A percentile compares a stretch with the other conserved stretches of the same genome.
phyloP scores from a whole-genome alignment of 306 rosid genomes.

The Psophocarpus tetragonolobus region DNA sequence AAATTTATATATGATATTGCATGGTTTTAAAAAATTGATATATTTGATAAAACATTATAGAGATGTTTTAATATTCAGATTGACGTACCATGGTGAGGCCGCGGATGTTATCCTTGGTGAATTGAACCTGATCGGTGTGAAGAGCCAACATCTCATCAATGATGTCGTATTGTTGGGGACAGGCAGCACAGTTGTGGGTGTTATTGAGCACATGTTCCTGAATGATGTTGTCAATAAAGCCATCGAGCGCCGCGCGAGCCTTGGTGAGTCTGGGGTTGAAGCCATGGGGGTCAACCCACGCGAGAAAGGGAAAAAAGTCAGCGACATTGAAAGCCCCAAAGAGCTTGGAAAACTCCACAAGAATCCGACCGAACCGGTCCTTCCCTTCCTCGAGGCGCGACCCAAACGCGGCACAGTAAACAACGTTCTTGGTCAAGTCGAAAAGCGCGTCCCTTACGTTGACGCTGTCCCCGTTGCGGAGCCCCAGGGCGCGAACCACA shows the following conservation, averaged over 20 bases:
- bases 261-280: conserved; percentile 61
- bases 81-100: too few relatives aligned
- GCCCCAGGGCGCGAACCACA: conserved; percentile 7
- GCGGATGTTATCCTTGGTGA: too few relatives aligned
- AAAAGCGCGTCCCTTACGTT: conserved; percentile 68
- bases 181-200: too few relatives aligned
- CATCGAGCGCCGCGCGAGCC: conserved; percentile 60
- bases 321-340: conserved; percentile 76
- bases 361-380: conserved; percentile 61
- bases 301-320: conserved; percentile 58
- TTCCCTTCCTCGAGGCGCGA: conserved; percentile 52
- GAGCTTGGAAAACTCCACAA: conserved; percentile 74
- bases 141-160: conserved; percentile 73
- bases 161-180: conserved; percentile 61
- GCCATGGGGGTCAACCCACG: conserved; percentile 79
- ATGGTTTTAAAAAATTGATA: too few relatives aligned
- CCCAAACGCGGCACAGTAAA: conserved; percentile 72
- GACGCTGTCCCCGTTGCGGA: conserved; percentile 34
- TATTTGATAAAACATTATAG: too few relatives aligned
- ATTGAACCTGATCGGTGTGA: too few relatives aligned
- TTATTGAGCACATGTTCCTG: too few relatives aligned
- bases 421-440: conserved; percentile 51
- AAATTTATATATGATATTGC: too few relatives aligned
- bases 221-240: conserved; percentile 66
- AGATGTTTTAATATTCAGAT: too few relatives aligned